Conservation (phyloP, 2,329 filamentous ascomycete species). For the Neofusicoccum kwambonambiense region DNA sequence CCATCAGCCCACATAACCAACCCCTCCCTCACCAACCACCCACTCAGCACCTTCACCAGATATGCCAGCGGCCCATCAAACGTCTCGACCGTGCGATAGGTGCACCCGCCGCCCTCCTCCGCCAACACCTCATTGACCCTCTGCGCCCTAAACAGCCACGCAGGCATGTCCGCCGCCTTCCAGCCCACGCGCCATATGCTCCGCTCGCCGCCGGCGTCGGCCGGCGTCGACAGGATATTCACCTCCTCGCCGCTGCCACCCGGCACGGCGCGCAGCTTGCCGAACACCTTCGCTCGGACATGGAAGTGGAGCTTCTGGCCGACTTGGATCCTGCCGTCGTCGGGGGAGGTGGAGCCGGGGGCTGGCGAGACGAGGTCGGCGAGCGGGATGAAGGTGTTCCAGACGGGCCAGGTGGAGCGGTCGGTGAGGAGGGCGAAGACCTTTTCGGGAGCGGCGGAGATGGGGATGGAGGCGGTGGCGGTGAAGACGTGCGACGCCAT, state of each 20-base stretch:
- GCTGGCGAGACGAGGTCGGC: neutral
- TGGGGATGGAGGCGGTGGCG: neutral
- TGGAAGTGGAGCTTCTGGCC: constrained; percentile 3
- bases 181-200: constrained; percentile 8
- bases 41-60: constrained; percentile 16
- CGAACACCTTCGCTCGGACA: constrained; percentile 8
- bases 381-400: constrained; percentile 18
- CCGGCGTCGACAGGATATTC: neutral
- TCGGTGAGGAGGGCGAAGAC: constrained; percentile 17
- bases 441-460: neutral
- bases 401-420: constrained; percentile 14
- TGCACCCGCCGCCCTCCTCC: neutral
- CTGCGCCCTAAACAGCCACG: constrained; percentile 6
- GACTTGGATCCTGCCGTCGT: neutral
- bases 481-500: constrained; percentile 10
- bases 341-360: neutral
- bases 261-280: neutral
- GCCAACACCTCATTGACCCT: constrained; percentile 14
- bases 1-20: constrained; percentile 8
- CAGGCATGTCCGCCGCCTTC: neutral
- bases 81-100: constrained; percentile 11
- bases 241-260: constrained; percentile 12
- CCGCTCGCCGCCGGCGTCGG: neutral
- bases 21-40: constrained; percentile 10
- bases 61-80: constrained; percentile 13